These are phyloP conservation scores for Hordeum pubiflorum DNA, from an alignment of 202 grass and related monocot species.

Conservation along the genomic window DNA sequence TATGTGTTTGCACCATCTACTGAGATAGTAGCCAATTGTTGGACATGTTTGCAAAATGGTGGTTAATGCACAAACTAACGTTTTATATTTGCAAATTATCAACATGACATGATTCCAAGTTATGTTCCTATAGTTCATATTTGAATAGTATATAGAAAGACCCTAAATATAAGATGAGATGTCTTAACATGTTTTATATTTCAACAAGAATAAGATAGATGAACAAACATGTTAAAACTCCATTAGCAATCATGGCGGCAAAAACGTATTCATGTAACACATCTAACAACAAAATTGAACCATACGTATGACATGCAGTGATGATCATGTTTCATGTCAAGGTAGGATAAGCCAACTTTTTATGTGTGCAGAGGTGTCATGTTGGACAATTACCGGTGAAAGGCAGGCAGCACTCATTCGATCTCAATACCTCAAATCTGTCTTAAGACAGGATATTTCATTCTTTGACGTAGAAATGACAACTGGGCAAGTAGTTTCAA, in stretches of 20 bases:
- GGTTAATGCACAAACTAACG: neutral
- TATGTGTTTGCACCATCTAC: neutral
- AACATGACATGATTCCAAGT: neutral
- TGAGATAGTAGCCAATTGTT: neutral
- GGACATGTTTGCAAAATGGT: neutral
- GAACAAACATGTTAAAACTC: neutral
- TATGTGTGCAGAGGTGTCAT: neutral
- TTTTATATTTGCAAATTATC: neutral
- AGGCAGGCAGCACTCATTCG: neutral
- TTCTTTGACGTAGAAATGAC: neutral
- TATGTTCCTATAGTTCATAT: neutral
- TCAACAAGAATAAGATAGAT: neutral
- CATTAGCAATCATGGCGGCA: neutral
- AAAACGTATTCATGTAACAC: neutral
- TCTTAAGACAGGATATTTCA: neutral
- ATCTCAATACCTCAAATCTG: neutral
- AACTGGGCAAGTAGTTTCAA: neutral
- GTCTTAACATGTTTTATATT: neutral
- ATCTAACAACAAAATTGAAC: neutral
- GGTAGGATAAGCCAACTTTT: neutral
- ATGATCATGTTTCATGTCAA: neutral
- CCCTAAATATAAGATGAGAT: neutral
- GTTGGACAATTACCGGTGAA: neutral
- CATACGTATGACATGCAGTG: neutral
- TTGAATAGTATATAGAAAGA: neutral